Evolutionary conservation across 106 monocot genomes (phyloP).

Genomic region (Narthecium ossifragum): DNA sequence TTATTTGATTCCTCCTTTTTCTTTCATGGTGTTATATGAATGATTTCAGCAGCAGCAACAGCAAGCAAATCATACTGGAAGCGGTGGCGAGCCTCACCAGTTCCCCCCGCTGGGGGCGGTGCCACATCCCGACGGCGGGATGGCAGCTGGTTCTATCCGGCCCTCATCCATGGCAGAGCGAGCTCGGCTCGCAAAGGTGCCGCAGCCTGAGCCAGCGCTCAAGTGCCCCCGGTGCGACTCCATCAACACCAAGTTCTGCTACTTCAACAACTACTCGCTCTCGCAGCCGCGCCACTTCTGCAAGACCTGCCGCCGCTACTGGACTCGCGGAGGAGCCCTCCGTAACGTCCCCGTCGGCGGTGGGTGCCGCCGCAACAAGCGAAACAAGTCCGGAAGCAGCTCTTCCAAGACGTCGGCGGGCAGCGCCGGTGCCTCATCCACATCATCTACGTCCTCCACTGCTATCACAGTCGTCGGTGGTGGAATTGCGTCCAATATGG

Average conservation of each 20-base stretch:
- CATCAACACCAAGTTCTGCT: constrained; percentile 60
- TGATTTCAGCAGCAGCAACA: constrained; percentile 15
- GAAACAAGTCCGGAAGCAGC: constrained; percentile 16
- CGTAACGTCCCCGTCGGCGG: constrained; percentile 55
- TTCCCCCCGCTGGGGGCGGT: constrained; percentile 3
- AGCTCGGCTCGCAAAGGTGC: constrained; percentile 42
- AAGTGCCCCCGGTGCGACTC: constrained; percentile 55
- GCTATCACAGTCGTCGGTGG: not conserved
- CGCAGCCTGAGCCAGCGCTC: constrained; percentile 44
- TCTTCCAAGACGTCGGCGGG: constrained; percentile 25
- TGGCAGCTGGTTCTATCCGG: constrained; percentile 10
- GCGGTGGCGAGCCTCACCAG: constrained; percentile 7
- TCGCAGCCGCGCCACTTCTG: constrained; percentile 53
- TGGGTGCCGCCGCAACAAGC: constrained; percentile 46
- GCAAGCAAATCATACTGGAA: not conserved
- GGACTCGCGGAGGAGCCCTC: constrained; percentile 49
- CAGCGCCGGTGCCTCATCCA: not conserved
- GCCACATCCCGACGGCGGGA: constrained; percentile 6
- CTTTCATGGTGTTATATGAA: not conserved
- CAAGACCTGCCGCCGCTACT: constrained; percentile 60
- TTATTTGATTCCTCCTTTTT: not conserved
- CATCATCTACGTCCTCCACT: constrained; percentile 13
- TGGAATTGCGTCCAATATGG: not conserved
- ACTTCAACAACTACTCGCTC: constrained; percentile 58
- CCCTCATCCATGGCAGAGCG: constrained; percentile 42